Percentiles rank a stretch among this genome's conserved stretches.
Evolutionary conservation across 1,139 yeast genomes (phyloP).

Genomic region (Suhomyces wounanorum): DNA sequence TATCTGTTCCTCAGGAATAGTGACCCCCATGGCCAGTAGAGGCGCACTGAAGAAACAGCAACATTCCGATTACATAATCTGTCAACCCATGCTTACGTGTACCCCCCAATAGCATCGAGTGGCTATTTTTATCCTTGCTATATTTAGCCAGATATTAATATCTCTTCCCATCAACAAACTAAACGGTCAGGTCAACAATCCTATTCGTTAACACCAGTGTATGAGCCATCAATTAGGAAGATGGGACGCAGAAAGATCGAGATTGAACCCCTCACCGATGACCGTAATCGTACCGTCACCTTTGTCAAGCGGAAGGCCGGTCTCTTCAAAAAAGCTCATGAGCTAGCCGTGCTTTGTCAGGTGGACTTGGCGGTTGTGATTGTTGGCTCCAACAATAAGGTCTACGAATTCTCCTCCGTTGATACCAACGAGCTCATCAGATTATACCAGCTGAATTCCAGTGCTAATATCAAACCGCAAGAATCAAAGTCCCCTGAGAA

Average conservation of each 20-base stretch:
- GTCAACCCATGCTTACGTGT: not conserved
- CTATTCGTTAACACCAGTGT: not conserved
- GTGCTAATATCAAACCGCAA: constrained; percentile 38
- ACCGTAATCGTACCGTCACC: constrained; percentile 84
- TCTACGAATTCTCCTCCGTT: constrained; percentile 80
- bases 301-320: constrained; percentile 96
- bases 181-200: not conserved
- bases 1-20: not conserved
- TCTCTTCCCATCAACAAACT: constrained; percentile 6
- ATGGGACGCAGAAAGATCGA: constrained; percentile 99
- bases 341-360: constrained; percentile 86
- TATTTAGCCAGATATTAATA: constrained; percentile 6
- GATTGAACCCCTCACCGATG: constrained; percentile 88
- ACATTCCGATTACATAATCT: not conserved
- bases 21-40: too few relatives aligned
- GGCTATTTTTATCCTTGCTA: constrained; percentile 9
- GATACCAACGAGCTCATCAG: constrained; percentile 63
- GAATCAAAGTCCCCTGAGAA: constrained; percentile 64
- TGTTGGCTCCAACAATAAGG: constrained; percentile 77
- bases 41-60: too few relatives aligned
- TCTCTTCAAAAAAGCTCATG: constrained; percentile 93
- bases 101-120: not conserved
- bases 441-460: constrained; percentile 40
- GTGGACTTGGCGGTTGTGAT: constrained; percentile 92
- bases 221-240: not conserved